Evolutionary conservation across 2,329 filamentous ascomycete species (phyloP), one percentile per base, ranked within the genome.

Genomic region (Nannizziopsis barbatae): DNA sequence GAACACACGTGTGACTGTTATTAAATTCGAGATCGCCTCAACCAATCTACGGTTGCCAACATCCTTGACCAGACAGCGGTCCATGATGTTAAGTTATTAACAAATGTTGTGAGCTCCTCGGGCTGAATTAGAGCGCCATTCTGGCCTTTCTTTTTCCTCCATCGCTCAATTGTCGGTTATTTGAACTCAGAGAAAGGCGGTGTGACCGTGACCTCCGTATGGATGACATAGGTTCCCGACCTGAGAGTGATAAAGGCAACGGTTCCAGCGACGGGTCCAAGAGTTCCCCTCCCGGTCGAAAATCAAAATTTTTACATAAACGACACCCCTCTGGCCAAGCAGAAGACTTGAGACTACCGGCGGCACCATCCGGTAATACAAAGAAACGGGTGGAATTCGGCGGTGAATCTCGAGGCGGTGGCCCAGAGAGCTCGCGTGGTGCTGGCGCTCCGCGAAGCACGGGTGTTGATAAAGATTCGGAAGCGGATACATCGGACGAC

Each of bases 401-500:
- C 30, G 10, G 36, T n/a, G 39, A 20, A 39, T 11, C 3, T 22
- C 45, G 15, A 20, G 17, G 15, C n/a, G 27, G 4, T 10, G 10
- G 14, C 1, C 17, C 18, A 20, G 9, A n/a, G 8, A 33, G 17
- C n/a, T 22, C 42, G 31, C 31, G 36, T 11, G 38, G 7, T 12
- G 20, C 11, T 31, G 35, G 11, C 18, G 14, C 27, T 42, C 32
- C 42, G 9, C 36, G 14, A 18, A 42, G 17, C 4, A 22, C 8
- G 8, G 44, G 14, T 8, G 22, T 27, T 17, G 38, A 36, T 15
- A 35, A 38, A 10, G 60, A 57, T 53, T 59, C 60, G 56, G 60
- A 69, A 50, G 60, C 60, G 39, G 60, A 64, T 47, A 62, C 63
- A 45, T 66, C 65, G 52, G 65, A 68, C 53, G 69, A 69, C 31